A percentile compares a stretch with the other conserved stretches of the same genome.
These are phyloP conservation scores for Podaxis carcinomalis DNA, from an alignment of 768 basidiomycete genomes.

Conservation along the genomic window DNA sequence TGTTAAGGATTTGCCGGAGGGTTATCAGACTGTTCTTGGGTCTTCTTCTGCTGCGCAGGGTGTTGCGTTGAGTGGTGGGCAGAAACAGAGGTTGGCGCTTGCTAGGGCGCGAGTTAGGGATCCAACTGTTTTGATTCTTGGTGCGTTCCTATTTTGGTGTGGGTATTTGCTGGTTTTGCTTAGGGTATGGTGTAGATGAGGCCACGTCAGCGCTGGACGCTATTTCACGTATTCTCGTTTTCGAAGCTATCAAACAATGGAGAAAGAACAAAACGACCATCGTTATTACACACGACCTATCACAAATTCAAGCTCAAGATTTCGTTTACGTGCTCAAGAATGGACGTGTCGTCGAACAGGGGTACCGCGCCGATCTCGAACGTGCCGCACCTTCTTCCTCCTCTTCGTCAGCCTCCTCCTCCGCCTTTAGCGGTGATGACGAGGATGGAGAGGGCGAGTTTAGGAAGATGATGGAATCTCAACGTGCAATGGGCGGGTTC, in stretches of 20 bases:
- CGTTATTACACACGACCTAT: constrained; percentile 94
- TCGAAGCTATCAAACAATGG: constrained; percentile 66
- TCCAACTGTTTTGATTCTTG: constrained; percentile 86
- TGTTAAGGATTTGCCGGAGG: constrained; percentile 74
- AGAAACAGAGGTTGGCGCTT: constrained; percentile 86
- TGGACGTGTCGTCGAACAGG: constrained; percentile 81
- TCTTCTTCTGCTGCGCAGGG: constrained; percentile 31
- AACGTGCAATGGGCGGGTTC: constrained; percentile 49
- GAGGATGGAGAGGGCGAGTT: constrained; percentile 56
- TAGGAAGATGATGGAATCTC: constrained; percentile 57
- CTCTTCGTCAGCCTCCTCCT: background rate
- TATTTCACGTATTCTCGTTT: constrained; percentile 82
- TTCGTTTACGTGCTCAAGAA: constrained; percentile 91
- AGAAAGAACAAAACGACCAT: constrained; percentile 79
- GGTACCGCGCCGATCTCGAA: constrained; percentile 80
- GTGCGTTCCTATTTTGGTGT: constrained; percentile 40
- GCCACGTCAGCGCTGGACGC: constrained; percentile 83
- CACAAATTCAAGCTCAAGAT: constrained; percentile 68
- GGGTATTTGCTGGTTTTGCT: background rate
- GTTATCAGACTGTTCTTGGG: constrained; percentile 79
- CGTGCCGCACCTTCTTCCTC: constrained; percentile 9
- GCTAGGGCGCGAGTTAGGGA: constrained; percentile 83
- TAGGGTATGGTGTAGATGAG: constrained; percentile 57
- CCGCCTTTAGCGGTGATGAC: constrained; percentile 14
- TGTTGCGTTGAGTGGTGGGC: constrained; percentile 82